Conservation (phyloP, 805 yeast species). For the Sugiyamaella boreocaroliniensis region DNA sequence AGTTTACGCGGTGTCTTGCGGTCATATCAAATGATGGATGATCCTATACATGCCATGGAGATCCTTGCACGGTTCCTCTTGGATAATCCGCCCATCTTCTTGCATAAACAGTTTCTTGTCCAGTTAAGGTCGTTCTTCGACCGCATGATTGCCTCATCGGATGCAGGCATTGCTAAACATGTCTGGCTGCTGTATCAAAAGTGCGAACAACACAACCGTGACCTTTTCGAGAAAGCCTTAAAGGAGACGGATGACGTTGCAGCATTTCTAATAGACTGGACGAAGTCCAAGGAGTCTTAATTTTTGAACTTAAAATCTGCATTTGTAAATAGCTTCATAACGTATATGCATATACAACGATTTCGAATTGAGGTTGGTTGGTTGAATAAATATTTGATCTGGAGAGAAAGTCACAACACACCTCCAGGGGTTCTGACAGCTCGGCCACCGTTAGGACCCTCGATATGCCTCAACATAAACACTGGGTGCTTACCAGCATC, state of each 20-base stretch:
- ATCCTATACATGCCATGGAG: not conserved
- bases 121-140: not conserved
- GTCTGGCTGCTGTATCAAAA: not conserved
- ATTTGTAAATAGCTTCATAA: too few species aligned
- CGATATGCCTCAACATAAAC: conserved; percentile 81
- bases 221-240: not conserved
- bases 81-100: not conserved
- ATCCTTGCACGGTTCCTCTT: not conserved
- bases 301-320: too few species aligned
- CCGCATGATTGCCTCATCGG: not conserved
- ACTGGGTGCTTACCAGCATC: conserved; percentile 85
- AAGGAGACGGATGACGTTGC: not conserved
- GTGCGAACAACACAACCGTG: not conserved
- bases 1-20: conserved; percentile 12
- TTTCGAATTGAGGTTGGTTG: not conserved
- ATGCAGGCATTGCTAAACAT: not conserved
- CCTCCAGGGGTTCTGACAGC: conserved; percentile 25
- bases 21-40: conserved; percentile 2
- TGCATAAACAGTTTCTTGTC: not conserved
- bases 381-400: too few species aligned
- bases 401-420: conserved; percentile 11
- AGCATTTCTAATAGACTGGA: not conserved
- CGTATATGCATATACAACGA: not conserved
- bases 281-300: not conserved
- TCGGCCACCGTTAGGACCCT: conserved; percentile 13